Percentiles rank a stretch among this genome's conserved stretches.
phyloP scores from a whole-genome alignment of 257 asterid species.

The Fraxinus pennsylvanica region DNA sequence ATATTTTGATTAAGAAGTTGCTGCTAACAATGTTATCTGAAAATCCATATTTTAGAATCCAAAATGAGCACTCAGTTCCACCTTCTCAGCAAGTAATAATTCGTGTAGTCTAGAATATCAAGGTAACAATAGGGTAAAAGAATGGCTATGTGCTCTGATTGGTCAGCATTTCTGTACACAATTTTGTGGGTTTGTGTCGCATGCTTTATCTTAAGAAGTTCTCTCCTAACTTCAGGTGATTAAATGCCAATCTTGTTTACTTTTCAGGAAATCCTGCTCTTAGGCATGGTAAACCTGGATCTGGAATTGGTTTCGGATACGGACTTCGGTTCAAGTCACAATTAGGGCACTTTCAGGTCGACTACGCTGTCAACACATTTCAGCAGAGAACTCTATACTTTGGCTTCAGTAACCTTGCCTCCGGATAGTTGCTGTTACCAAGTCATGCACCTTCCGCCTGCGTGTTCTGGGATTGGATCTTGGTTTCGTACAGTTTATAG shows the following conservation, averaged over 20 bases:
- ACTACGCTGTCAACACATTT: slow-evolving; percentile 71
- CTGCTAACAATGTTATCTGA: background rate
- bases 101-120: background rate
- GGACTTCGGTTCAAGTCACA: slow-evolving; percentile 84
- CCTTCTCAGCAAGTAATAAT: background rate
- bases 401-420: slow-evolving; percentile 71
- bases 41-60: background rate
- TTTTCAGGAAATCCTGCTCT: slow-evolving; percentile 80
- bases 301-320: slow-evolving; percentile 75
- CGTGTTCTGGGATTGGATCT: background rate
- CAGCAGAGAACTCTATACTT: slow-evolving; percentile 78
- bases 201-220: background rate
- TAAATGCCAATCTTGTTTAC: background rate
- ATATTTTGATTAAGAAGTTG: background rate
- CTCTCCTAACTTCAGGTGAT: no score
- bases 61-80: background rate
- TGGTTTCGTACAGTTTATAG: background rate
- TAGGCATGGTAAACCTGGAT: slow-evolving; percentile 91
- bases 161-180: no score
- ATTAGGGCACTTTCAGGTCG: slow-evolving; percentile 80
- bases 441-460: background rate
- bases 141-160: no score
- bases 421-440: slow-evolving; percentile 24
- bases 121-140: no score
- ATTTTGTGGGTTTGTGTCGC: background rate